Percentiles rank a stretch among this genome's conserved stretches.
Conservation (phyloP, 768 basidiomycete species). For the Kwoniella sp. region DNA sequence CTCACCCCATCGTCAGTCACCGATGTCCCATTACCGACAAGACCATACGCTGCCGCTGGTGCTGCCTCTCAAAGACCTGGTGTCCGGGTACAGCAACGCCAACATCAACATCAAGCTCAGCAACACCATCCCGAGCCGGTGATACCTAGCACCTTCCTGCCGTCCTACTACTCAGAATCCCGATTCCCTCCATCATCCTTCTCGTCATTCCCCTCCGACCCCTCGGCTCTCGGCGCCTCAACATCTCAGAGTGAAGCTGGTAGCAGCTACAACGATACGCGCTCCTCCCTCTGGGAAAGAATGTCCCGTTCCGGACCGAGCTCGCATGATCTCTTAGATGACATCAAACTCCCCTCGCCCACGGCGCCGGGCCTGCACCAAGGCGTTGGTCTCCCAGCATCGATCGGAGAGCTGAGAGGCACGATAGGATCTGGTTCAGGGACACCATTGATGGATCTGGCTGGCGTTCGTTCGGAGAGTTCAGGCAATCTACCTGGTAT, state of each 20-base stretch:
- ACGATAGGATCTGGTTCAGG: background rate
- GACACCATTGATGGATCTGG: conserved; percentile 14
- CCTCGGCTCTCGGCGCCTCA: background rate
- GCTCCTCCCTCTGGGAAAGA: conserved; percentile 4
- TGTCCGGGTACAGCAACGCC: background rate
- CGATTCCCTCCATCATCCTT: background rate
- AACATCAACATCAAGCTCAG: conserved; percentile 1
- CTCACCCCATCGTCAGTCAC: conserved; percentile 4
- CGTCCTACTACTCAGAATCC: conserved; percentile 17
- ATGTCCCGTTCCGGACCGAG: conserved; percentile 6
- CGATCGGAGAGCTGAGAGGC: background rate
- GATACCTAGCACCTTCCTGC: conserved; percentile 16
- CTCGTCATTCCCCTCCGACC: background rate
- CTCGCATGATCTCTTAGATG: conserved; percentile 7
- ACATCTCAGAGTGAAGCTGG: too few relatives aligned
- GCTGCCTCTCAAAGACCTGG: background rate
- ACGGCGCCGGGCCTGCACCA: background rate
- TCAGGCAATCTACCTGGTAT: background rate
- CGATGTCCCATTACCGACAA: conserved; percentile 9
- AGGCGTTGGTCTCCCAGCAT: background rate
- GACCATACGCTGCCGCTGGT: too few relatives aligned
- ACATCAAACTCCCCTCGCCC: conserved; percentile 4
- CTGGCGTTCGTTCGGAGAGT: background rate
- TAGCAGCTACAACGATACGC: background rate
- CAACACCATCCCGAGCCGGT: background rate